Percentiles rank a stretch among this genome's conserved stretches.
phyloP scores from a whole-genome alignment of 2,329 filamentous ascomycete species.

The Sporothrix mexicana region DNA sequence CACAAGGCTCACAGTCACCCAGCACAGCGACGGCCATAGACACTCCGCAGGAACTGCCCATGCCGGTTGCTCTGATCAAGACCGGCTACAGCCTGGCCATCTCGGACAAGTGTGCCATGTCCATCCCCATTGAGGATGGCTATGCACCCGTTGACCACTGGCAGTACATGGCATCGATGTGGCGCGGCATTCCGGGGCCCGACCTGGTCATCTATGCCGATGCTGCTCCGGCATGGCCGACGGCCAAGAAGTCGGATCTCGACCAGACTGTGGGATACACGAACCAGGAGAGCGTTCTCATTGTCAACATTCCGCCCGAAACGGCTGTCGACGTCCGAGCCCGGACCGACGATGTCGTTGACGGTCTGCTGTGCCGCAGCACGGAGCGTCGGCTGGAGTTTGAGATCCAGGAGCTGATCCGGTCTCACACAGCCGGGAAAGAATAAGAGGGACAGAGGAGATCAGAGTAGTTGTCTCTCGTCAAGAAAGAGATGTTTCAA shows the following conservation, averaged over 20 bases:
- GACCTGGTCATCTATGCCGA: constrained; percentile 73
- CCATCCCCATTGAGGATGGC: constrained; percentile 74
- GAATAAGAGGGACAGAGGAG: too few relatives aligned
- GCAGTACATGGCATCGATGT: constrained; percentile 95
- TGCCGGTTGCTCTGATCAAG: constrained; percentile 73
- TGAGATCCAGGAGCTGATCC: constrained; percentile 84
- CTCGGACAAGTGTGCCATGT: constrained; percentile 75
- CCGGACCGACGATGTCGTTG: background rate
- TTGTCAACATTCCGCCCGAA: constrained; percentile 55
- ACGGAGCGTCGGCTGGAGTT: constrained; percentile 78
- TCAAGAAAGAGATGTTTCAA: background rate
- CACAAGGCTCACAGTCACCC: background rate
- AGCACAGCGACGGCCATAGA: background rate
- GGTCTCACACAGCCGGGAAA: constrained; percentile 50
- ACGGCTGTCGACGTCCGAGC: background rate
- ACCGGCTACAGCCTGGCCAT: constrained; percentile 80
- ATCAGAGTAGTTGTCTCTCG: too few relatives aligned
- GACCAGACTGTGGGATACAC: constrained; percentile 52
- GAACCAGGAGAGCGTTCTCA: constrained; percentile 51
- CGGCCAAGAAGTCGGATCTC: constrained; percentile 27
- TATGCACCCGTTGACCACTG: constrained; percentile 90
- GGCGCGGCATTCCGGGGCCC: constrained; percentile 82
- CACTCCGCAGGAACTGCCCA: background rate
- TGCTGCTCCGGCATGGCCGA: constrained; percentile 20
- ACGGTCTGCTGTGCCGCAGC: constrained; percentile 63